A percentile compares a stretch with the other conserved stretches of the same genome.
phyloP scores from a whole-genome alignment of 2,329 filamentous ascomycete genomes.

The Sporothrix schenckii region DNA sequence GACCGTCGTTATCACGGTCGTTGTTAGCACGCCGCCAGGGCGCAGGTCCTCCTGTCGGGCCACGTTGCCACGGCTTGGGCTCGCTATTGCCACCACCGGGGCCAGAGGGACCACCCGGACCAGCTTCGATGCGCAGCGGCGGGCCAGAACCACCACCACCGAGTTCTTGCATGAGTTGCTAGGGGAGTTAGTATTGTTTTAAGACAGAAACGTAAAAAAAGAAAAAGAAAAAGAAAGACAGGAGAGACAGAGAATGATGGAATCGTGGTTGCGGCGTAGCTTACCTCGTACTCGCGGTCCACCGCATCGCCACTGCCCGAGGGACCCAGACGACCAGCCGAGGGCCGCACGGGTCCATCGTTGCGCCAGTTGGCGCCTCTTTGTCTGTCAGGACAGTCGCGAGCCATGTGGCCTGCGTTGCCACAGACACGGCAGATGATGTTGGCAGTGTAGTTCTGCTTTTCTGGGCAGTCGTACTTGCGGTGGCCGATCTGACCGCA shows the following conservation, averaged over 20 bases:
- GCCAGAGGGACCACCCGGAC: slow-evolving; percentile 66
- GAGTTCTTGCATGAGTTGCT: slow-evolving; percentile 96
- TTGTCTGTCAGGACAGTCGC: slow-evolving; percentile 94
- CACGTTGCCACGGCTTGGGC: slow-evolving; percentile 85
- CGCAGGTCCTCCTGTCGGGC: slow-evolving; percentile 79
- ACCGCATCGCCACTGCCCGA: slow-evolving; percentile 71
- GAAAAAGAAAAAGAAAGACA: neutral
- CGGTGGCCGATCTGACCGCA: slow-evolving; percentile 98
- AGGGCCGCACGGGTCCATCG: slow-evolving; percentile 59
- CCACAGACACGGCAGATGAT: slow-evolving; percentile 99
- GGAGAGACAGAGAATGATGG: neutral
- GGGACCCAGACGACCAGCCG: slow-evolving; percentile 68
- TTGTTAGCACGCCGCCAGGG: slow-evolving; percentile 70
- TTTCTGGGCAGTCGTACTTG: slow-evolving; percentile 98
- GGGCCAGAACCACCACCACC: slow-evolving; percentile 74
- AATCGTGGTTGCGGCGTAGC: slow-evolving; percentile 40
- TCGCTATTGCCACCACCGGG: slow-evolving; percentile 63
- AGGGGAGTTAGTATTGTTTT: slow-evolving; percentile 41
- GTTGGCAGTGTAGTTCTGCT: slow-evolving; percentile 97
- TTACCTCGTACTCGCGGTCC: slow-evolving; percentile 92
- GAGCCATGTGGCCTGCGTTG: slow-evolving; percentile 96
- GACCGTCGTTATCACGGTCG: slow-evolving; percentile 53
- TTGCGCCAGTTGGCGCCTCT: slow-evolving; percentile 92
- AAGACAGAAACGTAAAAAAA: neutral
- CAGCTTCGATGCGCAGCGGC: slow-evolving; percentile 83